These are phyloP conservation scores for Lagenidium sp. DNA, from an alignment of 352 stramenopile genomes.

Conservation along the genomic window DNA sequence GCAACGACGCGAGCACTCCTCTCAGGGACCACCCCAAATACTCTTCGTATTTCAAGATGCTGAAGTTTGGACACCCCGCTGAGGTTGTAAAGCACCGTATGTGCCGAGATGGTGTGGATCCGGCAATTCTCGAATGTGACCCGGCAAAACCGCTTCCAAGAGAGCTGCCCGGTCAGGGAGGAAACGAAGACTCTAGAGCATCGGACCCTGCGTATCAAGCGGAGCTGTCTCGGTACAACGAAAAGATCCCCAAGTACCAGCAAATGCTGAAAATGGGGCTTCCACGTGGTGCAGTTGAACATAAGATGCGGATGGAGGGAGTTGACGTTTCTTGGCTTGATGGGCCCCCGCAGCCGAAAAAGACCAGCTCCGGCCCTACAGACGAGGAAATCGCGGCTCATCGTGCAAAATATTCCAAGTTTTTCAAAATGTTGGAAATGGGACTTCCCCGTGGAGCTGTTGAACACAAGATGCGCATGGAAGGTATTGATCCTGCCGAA, in stretches of 20 bases:
- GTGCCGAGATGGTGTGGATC: constrained; percentile 54
- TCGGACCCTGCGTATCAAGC: constrained; percentile 43
- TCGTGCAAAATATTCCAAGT: constrained; percentile 70
- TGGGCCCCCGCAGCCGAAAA: constrained; percentile 33
- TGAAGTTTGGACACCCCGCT: constrained; percentile 57
- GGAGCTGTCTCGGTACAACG: constrained; percentile 51
- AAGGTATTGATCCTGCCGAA: constrained; percentile 52
- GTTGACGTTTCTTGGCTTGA: constrained; percentile 58
- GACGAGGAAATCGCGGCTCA: constrained; percentile 48
- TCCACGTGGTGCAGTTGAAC: constrained; percentile 50
- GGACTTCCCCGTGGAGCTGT: constrained; percentile 66
- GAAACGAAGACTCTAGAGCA: no score
- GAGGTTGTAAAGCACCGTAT: constrained; percentile 76
- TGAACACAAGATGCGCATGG: constrained; percentile 81
- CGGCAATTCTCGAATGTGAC: constrained; percentile 50
- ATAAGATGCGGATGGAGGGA: constrained; percentile 82
- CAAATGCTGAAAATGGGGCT: constrained; percentile 80
- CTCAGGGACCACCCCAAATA: constrained; percentile 66
- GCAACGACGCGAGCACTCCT: constrained; percentile 15
- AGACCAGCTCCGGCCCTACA: constrained; percentile 13
- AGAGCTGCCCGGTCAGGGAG: constrained; percentile 14
- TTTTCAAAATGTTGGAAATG: constrained; percentile 79
- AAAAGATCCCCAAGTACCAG: constrained; percentile 58
- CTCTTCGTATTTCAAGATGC: constrained; percentile 75
- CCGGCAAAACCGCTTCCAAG: constrained; percentile 36